Evolutionary conservation across 176 grass and related monocot species (phyloP).

Genomic region (Musa itinerans): DNA sequence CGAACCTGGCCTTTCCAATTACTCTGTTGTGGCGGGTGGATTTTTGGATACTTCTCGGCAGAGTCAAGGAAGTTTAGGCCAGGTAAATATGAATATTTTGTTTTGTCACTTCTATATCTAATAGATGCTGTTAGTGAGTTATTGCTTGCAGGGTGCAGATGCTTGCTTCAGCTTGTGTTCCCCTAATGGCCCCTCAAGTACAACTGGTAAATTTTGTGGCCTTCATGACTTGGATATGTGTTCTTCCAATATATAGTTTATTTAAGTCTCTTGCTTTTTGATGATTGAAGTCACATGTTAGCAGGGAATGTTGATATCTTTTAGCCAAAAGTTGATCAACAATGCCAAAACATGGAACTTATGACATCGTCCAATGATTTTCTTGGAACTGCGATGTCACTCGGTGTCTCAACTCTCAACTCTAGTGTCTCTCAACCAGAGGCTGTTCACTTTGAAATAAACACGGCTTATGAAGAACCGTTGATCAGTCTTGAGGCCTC

Average conservation of each 20-base stretch:
- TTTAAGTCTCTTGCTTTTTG: not conserved
- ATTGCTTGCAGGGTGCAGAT: constrained; percentile 4
- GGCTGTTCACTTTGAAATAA: not conserved
- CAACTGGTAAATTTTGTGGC: not conserved
- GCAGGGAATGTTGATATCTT: too few relatives aligned
- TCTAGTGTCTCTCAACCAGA: not conserved
- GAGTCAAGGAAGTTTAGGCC: not conserved
- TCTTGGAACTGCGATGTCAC: not conserved
- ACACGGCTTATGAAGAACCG: not conserved
- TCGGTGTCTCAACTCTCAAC: not conserved
- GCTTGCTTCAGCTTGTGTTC: not conserved
- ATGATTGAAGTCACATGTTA: too few relatives aligned
- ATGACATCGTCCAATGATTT: not conserved
- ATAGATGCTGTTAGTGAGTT: not conserved
- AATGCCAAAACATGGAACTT: not conserved
- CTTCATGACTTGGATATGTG: not conserved
- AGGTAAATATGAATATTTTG: not conserved
- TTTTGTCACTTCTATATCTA: not conserved
- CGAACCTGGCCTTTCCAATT: not conserved
- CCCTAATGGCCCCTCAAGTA: not conserved
- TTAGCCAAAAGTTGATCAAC: too few relatives aligned
- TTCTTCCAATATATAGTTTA: not conserved
- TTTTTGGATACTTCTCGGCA: not conserved
- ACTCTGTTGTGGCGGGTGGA: not conserved
- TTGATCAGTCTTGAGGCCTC: not conserved